Base-by-base conservation (phyloP, 495 filamentous ascomycete genomes). In the Ascobolus immersus region DNA sequence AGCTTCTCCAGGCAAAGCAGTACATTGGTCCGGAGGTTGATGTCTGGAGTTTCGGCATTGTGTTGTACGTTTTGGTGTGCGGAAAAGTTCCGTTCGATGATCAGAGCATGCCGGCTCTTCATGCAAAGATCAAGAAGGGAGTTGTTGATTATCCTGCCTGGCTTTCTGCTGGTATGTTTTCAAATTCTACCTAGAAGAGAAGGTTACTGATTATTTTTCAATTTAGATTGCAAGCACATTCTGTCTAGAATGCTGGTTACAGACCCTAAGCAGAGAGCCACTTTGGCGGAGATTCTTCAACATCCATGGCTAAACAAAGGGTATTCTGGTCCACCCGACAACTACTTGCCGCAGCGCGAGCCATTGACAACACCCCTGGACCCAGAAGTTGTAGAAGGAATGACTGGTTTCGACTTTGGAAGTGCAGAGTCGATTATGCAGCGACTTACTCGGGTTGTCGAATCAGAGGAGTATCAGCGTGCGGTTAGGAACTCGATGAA, bases 81-180 rank as follows among this genome's bases (percentile, higher is more conserved):
- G 86, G 86, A 6, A 99, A 93, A 52, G 86, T 99, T 4, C 86
- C 86, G 2, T 99, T 99, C 49, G 86, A 99, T 49, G 86, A 99
- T 44, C 86, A 99, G 53, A 92, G 81, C 56, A 96, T 96, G 86
- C 86, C 82, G 17, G 80, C 91, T 39, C 59, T 99, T 30, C 86
- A 99, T 59, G 82, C 81, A 18, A 94, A 99, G 61, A 99, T 99
- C 52, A 99, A 99, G 57, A 86, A 89, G 47, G 86, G 86, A 25
- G 56, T 71, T 13, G 89, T 99, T 14, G 86, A 99, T 50, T 99
- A 93, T 52, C 86, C 89, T 11, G 73, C 69, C 31, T 93, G 89
- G 62, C 67, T 99, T 20, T 77, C 80, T 21, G 58, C 71, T 44
- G 86, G 86, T 86, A 61, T 46, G 73, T 43, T 34, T 26, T 12